phyloP scores from a whole-genome alignment of 129 eudicot genomes.

The Scalesia atractyloides region DNA sequence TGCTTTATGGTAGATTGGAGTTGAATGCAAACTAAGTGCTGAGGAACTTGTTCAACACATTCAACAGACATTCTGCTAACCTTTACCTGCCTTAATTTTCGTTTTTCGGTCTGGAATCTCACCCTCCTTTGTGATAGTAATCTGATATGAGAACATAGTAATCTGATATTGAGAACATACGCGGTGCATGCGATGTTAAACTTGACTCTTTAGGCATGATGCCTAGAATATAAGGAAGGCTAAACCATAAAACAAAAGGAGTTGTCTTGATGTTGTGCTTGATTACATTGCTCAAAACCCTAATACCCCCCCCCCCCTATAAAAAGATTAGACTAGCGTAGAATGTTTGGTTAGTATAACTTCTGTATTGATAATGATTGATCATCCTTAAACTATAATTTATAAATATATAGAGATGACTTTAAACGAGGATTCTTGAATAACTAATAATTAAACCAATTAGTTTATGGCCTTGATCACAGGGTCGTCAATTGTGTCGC shows the following conservation, averaged over 20 bases:
- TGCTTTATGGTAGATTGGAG: slow-evolving; percentile 64
- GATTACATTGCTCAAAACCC: slow-evolving; percentile 4
- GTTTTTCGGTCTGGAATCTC: background rate
- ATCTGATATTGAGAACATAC: background rate
- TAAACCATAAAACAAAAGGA: background rate
- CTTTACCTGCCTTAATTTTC: background rate
- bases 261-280: background rate
- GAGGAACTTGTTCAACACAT: slow-evolving; percentile 88
- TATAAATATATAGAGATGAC: background rate
- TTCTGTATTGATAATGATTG: background rate
- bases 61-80: slow-evolving; percentile 78
- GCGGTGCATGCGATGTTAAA: background rate
- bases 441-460: too few species aligned
- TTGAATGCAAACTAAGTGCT: slow-evolving; percentile 91
- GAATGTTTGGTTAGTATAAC: slow-evolving; percentile 8
- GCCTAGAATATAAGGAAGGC: background rate
- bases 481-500: too few species aligned
- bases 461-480: background rate
- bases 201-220: background rate
- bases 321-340: background rate
- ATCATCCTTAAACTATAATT: background rate
- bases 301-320: slow-evolving; percentile 4
- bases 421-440: background rate
- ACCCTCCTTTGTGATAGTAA: background rate
- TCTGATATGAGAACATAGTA: too few species aligned